Conservation (phyloP, 169 alveolate species). For the Plasmodium cynomolgi region DNA sequence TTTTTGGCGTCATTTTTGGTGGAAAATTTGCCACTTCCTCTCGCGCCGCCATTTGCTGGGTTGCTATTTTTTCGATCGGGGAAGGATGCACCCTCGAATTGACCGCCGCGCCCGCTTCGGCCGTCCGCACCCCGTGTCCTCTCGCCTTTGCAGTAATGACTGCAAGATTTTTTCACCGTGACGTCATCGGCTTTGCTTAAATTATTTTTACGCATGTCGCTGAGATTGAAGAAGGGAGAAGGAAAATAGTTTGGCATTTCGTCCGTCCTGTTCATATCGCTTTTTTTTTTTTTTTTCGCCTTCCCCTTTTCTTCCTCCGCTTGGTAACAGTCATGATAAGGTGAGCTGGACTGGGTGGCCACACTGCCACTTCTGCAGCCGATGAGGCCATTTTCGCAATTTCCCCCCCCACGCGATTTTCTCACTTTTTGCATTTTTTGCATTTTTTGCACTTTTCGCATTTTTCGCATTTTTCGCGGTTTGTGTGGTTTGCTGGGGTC, state of each 20-base stretch:
- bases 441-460: too few species aligned
- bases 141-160: not conserved
- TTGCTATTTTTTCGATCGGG: not conserved
- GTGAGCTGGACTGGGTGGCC: not conserved
- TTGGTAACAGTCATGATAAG: not conserved
- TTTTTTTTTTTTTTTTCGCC: not conserved
- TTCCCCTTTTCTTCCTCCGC: not conserved
- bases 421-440: not conserved
- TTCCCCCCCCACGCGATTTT: not conserved
- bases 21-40: not conserved
- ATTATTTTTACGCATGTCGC: not conserved
- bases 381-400: not conserved
- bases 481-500: not conserved
- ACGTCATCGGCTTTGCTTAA: not conserved
- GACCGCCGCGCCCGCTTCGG: not conserved
- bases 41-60: not conserved
- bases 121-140: not conserved
- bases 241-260: not conserved
- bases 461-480: not conserved
- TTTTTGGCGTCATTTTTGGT: not conserved
- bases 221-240: not conserved
- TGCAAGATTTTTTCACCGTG: not conserved
- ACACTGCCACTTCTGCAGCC: not conserved
- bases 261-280: not conserved
- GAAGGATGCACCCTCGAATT: not conserved